Conservation (phyloP, 345 rosid species). For the Erucastrum elatum region DNA sequence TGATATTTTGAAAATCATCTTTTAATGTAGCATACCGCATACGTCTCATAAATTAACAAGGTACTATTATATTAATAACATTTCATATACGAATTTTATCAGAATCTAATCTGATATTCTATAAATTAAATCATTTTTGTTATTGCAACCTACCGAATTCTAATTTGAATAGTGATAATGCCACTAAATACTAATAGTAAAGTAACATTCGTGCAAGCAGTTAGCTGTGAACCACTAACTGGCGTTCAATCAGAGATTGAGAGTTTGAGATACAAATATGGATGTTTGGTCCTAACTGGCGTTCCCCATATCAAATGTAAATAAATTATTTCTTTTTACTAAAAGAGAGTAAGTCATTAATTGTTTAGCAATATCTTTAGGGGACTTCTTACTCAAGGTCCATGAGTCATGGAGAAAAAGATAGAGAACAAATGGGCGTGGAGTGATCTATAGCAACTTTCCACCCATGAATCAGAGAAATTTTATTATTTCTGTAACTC, state of each 20-base stretch:
- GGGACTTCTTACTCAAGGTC: not conserved
- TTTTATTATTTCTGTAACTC: slow-evolving; percentile 1
- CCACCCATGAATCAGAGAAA: slow-evolving; percentile 7
- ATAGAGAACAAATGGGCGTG: slow-evolving; percentile 25
- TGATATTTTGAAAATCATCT: not conserved
- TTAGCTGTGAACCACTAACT: not conserved
- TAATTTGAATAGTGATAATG: not conserved
- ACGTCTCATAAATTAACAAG: not conserved
- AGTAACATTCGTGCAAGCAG: not conserved
- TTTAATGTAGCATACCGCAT: not conserved
- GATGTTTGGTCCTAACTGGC: slow-evolving; percentile 21
- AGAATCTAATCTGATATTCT: not conserved
- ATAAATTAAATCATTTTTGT: not conserved
- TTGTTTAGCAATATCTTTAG: slow-evolving; percentile 23
- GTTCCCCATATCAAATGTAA: slow-evolving; percentile 11
- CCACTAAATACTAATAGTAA: not conserved
- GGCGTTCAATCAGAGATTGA: not conserved
- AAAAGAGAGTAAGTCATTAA: slow-evolving; percentile 6
- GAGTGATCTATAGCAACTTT: slow-evolving; percentile 19
- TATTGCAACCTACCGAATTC: not conserved
- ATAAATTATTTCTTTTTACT: not conserved
- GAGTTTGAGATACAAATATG: not conserved
- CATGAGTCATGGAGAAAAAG: not conserved
- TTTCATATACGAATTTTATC: not conserved
- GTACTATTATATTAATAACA: not conserved